Percentiles rank a stretch among this genome's conserved stretches.
phyloP scores from a whole-genome alignment of 176 grass and related monocot species.

The Oryza glaberrima region DNA sequence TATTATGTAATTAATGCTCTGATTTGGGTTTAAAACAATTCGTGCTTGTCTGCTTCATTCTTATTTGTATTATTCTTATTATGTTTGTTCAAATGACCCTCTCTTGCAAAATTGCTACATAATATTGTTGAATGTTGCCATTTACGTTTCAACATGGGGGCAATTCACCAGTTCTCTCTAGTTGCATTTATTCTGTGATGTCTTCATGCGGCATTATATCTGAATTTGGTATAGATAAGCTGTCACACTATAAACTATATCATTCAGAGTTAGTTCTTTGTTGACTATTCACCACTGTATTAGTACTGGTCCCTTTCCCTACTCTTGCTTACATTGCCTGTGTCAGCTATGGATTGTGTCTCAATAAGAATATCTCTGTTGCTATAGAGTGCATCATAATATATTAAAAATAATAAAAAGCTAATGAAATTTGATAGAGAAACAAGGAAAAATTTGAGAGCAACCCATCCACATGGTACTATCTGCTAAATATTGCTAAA shows the following conservation, averaged over 20 bases:
- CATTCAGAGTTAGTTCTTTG: no score
- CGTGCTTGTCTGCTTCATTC: not conserved
- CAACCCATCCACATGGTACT: not conserved
- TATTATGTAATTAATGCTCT: not conserved
- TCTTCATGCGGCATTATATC: not conserved
- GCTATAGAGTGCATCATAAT: not conserved
- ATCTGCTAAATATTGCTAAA: not conserved
- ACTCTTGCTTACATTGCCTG: not conserved
- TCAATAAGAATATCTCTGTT: not conserved
- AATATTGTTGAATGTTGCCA: constrained; percentile 1
- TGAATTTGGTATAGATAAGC: not conserved
- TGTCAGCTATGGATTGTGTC: not conserved
- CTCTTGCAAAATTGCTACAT: not conserved
- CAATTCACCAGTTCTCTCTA: not conserved
- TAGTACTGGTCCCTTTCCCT: not conserved
- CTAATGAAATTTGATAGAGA: not conserved
- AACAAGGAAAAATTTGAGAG: not conserved
- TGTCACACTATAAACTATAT: not conserved
- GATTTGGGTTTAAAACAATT: not conserved
- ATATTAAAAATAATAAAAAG: not conserved
- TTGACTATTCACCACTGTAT: not conserved
- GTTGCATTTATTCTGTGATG: no score
- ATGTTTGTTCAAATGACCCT: not conserved
- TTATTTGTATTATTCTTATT: constrained; percentile 15
- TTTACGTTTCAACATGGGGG: not conserved